phyloP scores from a whole-genome alignment of 768 basidiomycete species.

The Amyloporia xantha region DNA sequence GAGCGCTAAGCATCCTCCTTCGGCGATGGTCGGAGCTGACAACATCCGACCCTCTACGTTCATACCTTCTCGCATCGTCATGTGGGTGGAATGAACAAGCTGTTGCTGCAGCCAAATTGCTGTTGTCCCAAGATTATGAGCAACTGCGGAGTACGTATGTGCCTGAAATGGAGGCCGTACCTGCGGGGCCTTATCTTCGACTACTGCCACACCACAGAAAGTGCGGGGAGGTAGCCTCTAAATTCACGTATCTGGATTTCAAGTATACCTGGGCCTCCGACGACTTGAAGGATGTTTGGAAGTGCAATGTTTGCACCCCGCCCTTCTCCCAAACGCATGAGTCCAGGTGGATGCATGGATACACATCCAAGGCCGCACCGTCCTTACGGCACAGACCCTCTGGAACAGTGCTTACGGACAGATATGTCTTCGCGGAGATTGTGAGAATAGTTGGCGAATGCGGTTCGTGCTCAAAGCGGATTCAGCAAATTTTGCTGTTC shows the following conservation, averaged over 20 bases:
- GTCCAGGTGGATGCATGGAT: too few relatives aligned
- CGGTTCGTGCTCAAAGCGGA: too few relatives aligned
- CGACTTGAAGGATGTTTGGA: too few relatives aligned
- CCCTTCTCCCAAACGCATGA: too few relatives aligned
- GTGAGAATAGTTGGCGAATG: too few relatives aligned
- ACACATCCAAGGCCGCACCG: too few relatives aligned
- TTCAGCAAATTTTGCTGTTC: too few relatives aligned
- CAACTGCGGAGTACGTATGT: background rate
- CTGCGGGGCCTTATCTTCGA: slow-evolving; percentile 4
- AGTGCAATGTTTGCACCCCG: too few relatives aligned
- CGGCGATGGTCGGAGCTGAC: background rate
- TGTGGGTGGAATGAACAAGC: background rate
- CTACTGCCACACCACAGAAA: slow-evolving; percentile 3
- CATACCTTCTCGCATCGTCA: background rate
- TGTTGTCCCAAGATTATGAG: background rate
- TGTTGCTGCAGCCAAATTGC: background rate
- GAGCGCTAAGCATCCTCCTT: background rate
- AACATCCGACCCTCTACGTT: background rate
- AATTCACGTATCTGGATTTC: background rate
- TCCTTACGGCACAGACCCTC: too few relatives aligned
- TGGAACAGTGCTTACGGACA: too few relatives aligned
- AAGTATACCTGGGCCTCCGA: too few relatives aligned
- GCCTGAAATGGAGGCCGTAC: slow-evolving; percentile 4
- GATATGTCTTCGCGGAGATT: too few relatives aligned
- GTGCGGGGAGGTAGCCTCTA: background rate